Percentiles rank a stretch among this genome's conserved stretches.
Conservation (phyloP, 108 stramenopile species). For the Asterionellopsis glacialis region DNA sequence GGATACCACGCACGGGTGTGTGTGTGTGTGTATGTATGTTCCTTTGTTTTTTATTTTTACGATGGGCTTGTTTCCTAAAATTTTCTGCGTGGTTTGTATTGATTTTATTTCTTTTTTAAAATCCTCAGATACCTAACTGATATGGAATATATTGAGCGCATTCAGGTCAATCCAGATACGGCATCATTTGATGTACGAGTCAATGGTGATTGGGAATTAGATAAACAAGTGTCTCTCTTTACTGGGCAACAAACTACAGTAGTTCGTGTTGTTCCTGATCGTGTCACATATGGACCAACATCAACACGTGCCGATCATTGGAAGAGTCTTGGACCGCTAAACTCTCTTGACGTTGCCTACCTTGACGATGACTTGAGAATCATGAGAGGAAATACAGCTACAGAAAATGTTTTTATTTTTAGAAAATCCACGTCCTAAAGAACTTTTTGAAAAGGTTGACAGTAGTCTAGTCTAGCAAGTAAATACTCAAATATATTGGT, state of each 20-base stretch:
- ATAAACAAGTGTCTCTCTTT: conserved; percentile 59
- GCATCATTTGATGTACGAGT: conserved; percentile 70
- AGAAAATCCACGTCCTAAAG: conserved; percentile 20
- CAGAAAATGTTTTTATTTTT: conserved; percentile 75
- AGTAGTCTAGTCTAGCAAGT: no score
- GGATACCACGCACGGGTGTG: no score
- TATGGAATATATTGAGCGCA: conserved; percentile 69
- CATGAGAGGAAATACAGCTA: conserved; percentile 82
- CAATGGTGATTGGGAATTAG: conserved; percentile 74
- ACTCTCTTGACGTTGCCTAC: conserved; percentile 70
- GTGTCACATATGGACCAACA: conserved; percentile 67
- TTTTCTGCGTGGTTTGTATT: no score
- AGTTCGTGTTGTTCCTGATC: conserved; percentile 59
- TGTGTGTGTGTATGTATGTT: no score
- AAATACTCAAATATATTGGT: no score
- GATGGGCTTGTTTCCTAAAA: no score
- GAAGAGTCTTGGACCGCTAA: conserved; percentile 77
- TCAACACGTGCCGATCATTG: conserved; percentile 80
- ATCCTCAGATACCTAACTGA: conserved; percentile 35
- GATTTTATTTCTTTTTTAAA: no score
- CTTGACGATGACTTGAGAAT: conserved; percentile 76
- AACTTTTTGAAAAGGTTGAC: no score
- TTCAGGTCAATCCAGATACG: conserved; percentile 47
- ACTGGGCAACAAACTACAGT: conserved; percentile 66
- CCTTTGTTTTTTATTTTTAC: no score